Percentiles rank a stretch among this genome's conserved stretches.
These are phyloP conservation scores for Vaccinium darrowii DNA, from an alignment of 148 eudicot genomes.

Conservation along the genomic window DNA sequence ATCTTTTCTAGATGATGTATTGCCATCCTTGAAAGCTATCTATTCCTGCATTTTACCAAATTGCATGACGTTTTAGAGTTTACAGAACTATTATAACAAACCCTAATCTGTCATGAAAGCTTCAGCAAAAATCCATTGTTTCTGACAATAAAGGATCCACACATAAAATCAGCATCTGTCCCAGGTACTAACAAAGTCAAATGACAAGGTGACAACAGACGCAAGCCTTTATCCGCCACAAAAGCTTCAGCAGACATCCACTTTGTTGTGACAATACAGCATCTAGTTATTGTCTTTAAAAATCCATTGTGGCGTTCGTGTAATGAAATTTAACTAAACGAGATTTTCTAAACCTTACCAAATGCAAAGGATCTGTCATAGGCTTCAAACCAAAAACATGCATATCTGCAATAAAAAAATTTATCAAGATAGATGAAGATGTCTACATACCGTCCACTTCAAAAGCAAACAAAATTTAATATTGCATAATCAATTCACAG, in stretches of 20 bases:
- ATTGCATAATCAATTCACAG: background rate
- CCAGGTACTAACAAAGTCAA: background rate
- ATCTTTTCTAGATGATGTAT: background rate
- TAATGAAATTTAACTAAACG: background rate
- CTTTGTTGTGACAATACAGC: too few relatives aligned
- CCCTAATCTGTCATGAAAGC: background rate
- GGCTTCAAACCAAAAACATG: constrained; percentile 76
- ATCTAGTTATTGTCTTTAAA: background rate
- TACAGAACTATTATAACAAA: background rate
- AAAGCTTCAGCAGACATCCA: constrained; percentile 6
- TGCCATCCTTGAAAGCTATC: background rate
- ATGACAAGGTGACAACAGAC: background rate
- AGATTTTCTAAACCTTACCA: constrained; percentile 46
- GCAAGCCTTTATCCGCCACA: background rate
- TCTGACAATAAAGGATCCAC: background rate
- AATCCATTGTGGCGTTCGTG: background rate
- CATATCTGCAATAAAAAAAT: constrained; percentile 63
- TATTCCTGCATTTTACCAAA: background rate
- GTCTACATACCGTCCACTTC: background rate
- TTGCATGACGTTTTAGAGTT: constrained; percentile 1
- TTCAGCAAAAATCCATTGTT: background rate
- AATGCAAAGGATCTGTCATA: constrained; percentile 56
- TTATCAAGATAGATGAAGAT: constrained; percentile 12
- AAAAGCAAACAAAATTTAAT: background rate
- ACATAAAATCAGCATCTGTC: background rate